Base-by-base conservation (phyloP, 257 asterid genomes). In the Leonotis leonurus region DNA sequence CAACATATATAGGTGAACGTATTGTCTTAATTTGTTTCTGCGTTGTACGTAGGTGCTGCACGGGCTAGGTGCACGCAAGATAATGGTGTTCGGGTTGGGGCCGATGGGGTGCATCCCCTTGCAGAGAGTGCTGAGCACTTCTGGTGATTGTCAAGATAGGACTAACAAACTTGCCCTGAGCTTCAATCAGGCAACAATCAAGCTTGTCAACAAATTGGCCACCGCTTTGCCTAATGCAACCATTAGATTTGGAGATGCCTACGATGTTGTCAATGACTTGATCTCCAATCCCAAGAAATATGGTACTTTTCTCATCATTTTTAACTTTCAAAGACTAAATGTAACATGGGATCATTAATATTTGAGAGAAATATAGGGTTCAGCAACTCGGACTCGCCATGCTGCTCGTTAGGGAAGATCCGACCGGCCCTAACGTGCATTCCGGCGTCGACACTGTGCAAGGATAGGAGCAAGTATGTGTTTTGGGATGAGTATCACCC, bases 51-150 rank as follows among this genome's bases (percentile, higher is more conserved):
- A 85, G 96, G 6, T 85, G 61, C 55, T 91, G 73, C 95, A 91
- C 50, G 43, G 84, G 1, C 62, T 91, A 39, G 98, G 96, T 11
- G 98, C 86, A 25, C 68, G 92, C 56, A 39, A 86, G 36, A 25
- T 88, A 37, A 75, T 91, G 88, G 91, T 88, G 59, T 91, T 91
- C 68, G 98, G 98, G 18, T 43, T 91, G 21, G 98, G 98, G 17
- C 95, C 98, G 22, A 88, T 91, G 95, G 98, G 98, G 0, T 90
- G 98, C 76, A 90, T 90, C 50, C 98, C 98, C 6, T 92, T 91
- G 12, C 98, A 91, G 74, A 78, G 98, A 46, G 90, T 88, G 24
- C 26, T 91, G 51, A 84, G 92, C 55, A 12, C 78, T 10, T 75
- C 88, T 0, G 85, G 92, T 16, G 82, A 14, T 0, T 91, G 98